Evolutionary conservation across 768 basidiomycete genomes (phyloP), one percentile per base, ranked within the genome.

Genomic region (Psilocybe cubensis): DNA sequence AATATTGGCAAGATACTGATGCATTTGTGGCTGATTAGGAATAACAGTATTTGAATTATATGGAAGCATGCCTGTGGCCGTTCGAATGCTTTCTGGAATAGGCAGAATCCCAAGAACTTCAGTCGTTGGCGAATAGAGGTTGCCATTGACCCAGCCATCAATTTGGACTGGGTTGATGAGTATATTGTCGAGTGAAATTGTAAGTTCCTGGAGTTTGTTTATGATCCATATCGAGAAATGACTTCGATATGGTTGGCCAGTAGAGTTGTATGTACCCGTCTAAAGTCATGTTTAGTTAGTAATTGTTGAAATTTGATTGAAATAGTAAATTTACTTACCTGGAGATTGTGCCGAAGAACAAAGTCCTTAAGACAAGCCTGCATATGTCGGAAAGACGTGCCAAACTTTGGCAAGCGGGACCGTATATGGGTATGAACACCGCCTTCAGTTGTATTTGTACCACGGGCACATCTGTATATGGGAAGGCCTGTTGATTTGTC

Each of bases 381-480:
- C 0, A 58, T 51, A 63, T 71, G 66, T 5, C 57, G 53, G 2
- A 66, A 27, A 2, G 71, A 72, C 4, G 49, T 61, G 2, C 65
- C 67, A 23, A 59, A 72, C 2, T 56, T 55, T 11, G 67, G 71
- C 4, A 69, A 33, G 11, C 48, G 59, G 24, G 64, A 44, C 1
- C 57, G 58, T 4, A 73, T 48, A 48, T 68, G 69, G 0, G 64
- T 64, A 52, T 77, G 74, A 6, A 77, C 70, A 17, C 70, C 70
- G 27, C 76, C 73, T 61, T 76, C 69, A 8, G 69, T 69, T 8
- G 43, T 41, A 25, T 76, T 76, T 5, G 76, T 75, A 0, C 72
- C 72, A 6, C 64, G 58, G 2, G 62, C 43, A 47, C 73, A 72
- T 0, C 55, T 58, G 29, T 70, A 73, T 3, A 71, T 55, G 1